Evolutionary conservation across 306 rosid species (phyloP).

Genomic region (Oemleria cerasiformis): DNA sequence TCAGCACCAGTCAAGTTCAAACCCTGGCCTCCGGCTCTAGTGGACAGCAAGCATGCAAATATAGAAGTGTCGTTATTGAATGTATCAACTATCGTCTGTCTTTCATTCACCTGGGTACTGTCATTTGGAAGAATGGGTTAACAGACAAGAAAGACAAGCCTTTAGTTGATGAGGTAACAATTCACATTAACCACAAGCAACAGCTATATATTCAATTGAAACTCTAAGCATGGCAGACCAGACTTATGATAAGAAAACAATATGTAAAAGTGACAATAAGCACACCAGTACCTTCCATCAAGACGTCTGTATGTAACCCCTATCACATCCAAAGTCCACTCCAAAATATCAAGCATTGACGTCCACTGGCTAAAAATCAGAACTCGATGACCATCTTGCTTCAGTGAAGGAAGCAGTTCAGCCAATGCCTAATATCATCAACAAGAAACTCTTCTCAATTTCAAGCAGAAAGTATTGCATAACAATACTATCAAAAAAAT

Average conservation of each 20-base stretch:
- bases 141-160: background rate
- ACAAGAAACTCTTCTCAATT: conserved; percentile 29
- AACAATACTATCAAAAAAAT: background rate
- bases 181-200: background rate
- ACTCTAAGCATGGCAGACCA: background rate
- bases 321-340: conserved; percentile 93
- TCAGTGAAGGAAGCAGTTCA: conserved; percentile 74
- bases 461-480: conserved; percentile 15
- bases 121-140: conserved; percentile 26
- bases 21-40: conserved; percentile 99
- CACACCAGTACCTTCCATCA: conserved; percentile 80
- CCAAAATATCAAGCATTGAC: conserved; percentile 95
- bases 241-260: background rate
- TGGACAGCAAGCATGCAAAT: conserved; percentile 94
- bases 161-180: background rate
- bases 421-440: conserved; percentile 58
- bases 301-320: conserved; percentile 87
- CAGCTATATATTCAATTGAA: background rate
- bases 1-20: conserved; percentile 91
- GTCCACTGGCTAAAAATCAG: conserved; percentile 97
- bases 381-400: conserved; percentile 77
- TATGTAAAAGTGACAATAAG: background rate
- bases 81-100: conserved; percentile 93
- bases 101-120: conserved; percentile 90
- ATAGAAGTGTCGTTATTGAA: conserved; percentile 78